Evolutionary conservation across 768 basidiomycete genomes (phyloP), one percentile per base, ranked within the genome.

Genomic region (Rhodocollybia butyracea): DNA sequence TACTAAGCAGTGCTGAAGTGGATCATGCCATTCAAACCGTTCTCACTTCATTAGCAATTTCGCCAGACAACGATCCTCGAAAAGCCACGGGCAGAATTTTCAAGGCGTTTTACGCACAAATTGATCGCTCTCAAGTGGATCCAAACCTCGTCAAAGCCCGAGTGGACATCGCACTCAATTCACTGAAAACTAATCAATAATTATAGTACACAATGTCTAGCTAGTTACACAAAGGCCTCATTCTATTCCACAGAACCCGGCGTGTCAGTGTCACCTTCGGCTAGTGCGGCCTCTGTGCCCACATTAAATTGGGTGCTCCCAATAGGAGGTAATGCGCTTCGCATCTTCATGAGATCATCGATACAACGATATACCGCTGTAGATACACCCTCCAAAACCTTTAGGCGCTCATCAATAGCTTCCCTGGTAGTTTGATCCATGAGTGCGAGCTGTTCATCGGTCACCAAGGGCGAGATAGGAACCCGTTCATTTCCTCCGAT

Each of bases 321-420:
- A 26, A 71, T 58, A 27, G 70, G 60, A 15, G 88, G 87, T 30
- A 93, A 70, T n/a, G 82, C 76, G 61, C 90, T 91, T 60, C 89
- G 74, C 66, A 92, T 75, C 60, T 83, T 75, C 67, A 86, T 80
- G 58, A 97, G 76, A 61, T 97, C 91, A 60, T 89, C 86, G 52
- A 91, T 79, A 62, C 91, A 86, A 19, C 79, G 77, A 64, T 82
- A 83, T n/a, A 94, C 75, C 3, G 85, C 80, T 34, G 76, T 76
- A 36, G 92, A 90, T 36, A 95, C 87, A 17, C 84, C 80, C 69
- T 93, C 86, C 34, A 98, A 71, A 36, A 92, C 79, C 40, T 84
- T 77, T 58, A 98, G 69, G 53, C 92, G 81, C 62, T 94, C 91
- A 60, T 94, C 91, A 46, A 97, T 88, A 5, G 88, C 88, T 60